phyloP scores from a whole-genome alignment of 768 basidiomycete species.

The Leucogyrophana mollusca region DNA sequence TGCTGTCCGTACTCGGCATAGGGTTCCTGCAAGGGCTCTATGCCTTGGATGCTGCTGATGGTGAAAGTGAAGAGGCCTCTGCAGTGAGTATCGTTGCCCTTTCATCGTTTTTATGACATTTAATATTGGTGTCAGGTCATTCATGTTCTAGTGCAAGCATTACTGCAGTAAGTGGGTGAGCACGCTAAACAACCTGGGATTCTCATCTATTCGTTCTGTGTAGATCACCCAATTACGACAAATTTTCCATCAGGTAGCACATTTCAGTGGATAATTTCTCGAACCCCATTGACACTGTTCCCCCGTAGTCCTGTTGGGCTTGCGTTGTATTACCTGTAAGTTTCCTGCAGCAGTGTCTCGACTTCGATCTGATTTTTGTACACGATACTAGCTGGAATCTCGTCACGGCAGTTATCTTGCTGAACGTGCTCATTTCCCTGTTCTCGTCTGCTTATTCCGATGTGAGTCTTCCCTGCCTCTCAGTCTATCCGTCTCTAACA shows the following conservation, averaged over 20 bases:
- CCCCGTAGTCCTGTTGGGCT: constrained; percentile 52
- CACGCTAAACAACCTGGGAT: background rate
- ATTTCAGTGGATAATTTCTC: background rate
- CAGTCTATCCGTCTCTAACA: background rate
- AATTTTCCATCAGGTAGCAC: constrained; percentile 49
- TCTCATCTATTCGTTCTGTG: background rate
- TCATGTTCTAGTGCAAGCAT: constrained; percentile 73
- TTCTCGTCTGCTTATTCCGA: constrained; percentile 92
- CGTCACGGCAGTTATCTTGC: constrained; percentile 75
- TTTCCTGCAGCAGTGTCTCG: constrained; percentile 1
- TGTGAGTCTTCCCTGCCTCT: constrained; percentile 39
- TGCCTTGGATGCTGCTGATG: constrained; percentile 90
- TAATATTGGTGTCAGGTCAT: constrained; percentile 45
- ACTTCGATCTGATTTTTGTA: constrained; percentile 7
- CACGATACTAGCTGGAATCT: constrained; percentile 67
- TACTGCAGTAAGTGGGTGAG: constrained; percentile 64
- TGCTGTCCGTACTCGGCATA: constrained; percentile 76
- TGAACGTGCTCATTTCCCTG: constrained; percentile 94
- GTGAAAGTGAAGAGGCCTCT: constrained; percentile 53
- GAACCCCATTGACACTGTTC: background rate
- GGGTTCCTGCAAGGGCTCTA: constrained; percentile 88
- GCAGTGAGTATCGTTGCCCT: constrained; percentile 36
- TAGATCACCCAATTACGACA: constrained; percentile 67
- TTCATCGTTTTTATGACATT: background rate
- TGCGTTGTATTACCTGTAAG: constrained; percentile 78